These are phyloP conservation scores for Nicotiana noctiflora DNA, from an alignment of 257 asterid species.

Conservation along the genomic window DNA sequence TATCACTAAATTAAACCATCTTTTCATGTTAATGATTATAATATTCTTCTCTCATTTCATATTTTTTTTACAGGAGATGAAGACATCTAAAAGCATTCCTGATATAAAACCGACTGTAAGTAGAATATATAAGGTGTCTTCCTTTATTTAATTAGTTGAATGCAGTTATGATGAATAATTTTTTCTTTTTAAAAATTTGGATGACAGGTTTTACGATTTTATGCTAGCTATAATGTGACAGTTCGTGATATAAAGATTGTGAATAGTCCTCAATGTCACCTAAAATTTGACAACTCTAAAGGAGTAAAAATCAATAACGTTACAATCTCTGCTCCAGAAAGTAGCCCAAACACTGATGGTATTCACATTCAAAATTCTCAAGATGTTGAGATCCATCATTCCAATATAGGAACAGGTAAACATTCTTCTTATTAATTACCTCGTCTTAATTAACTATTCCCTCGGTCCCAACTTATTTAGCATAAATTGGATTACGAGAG, in stretches of 20 bases:
- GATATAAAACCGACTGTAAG: conserved; percentile 71
- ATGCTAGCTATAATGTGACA: conserved; percentile 40
- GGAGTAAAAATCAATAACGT: conserved; percentile 48
- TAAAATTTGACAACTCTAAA: conserved; percentile 63
- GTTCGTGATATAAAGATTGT: conserved; percentile 43
- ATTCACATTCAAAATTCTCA: conserved; percentile 80
- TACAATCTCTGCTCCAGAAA: conserved; percentile 68
- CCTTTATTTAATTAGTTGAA: background rate
- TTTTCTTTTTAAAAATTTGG: background rate
- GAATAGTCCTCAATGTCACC: conserved; percentile 74
- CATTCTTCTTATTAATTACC: background rate
- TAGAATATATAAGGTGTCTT: background rate
- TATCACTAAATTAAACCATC: background rate
- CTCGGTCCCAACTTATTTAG: background rate
- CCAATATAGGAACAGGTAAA: conserved; percentile 57
- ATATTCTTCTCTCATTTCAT: background rate
- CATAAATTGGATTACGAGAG: too few species aligned
- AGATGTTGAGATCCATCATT: conserved; percentile 62
- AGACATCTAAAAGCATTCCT: conserved; percentile 29
- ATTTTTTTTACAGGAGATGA: conserved; percentile 35
- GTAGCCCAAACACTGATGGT: conserved; percentile 79
- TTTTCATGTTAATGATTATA: background rate
- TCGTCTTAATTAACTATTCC: background rate
- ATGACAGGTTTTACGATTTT: conserved; percentile 74
- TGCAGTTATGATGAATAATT: background rate